Percentiles rank a stretch among this genome's conserved stretches.
Conservation (phyloP, 2,329 filamentous ascomycete genomes). For the Botrytis elliptica region DNA sequence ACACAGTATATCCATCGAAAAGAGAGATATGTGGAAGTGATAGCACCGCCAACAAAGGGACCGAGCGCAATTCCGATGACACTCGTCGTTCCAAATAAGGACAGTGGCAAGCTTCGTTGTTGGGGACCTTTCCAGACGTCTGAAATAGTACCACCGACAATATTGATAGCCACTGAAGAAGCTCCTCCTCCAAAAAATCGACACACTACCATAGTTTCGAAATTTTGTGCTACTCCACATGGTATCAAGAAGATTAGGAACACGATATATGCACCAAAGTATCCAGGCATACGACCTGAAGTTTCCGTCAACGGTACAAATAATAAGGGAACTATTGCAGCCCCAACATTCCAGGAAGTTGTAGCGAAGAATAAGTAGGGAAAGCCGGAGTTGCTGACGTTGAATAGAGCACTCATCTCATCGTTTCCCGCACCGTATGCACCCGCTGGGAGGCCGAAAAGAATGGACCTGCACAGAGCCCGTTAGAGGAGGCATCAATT, state of each 20-base stretch:
- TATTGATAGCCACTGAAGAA: constrained; percentile 27
- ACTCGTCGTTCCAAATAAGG: constrained; percentile 67
- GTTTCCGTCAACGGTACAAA: constrained; percentile 45
- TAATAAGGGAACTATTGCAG: constrained; percentile 43
- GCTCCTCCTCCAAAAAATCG: constrained; percentile 38
- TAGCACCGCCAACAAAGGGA: constrained; percentile 34
- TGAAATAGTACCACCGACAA: constrained; percentile 27
- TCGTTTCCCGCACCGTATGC: constrained; percentile 40
- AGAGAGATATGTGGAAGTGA: constrained; percentile 28
- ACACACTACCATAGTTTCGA: constrained; percentile 34
- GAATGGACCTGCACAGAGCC: constrained; percentile 38
- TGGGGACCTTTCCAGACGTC: constrained; percentile 29
- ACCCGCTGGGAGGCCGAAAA: constrained; percentile 39
- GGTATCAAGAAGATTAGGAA: constrained; percentile 36
- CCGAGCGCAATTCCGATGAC: constrained; percentile 61
- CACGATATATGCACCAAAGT: constrained; percentile 33
- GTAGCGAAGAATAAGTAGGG: constrained; percentile 45
- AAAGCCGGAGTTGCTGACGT: constrained; percentile 42
- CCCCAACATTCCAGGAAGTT: constrained; percentile 45
- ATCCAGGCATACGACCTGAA: constrained; percentile 37
- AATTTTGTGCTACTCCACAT: constrained; percentile 39
- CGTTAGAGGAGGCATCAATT: neutral
- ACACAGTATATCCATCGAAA: constrained; percentile 38
- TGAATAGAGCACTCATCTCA: constrained; percentile 37
- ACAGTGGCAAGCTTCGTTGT: constrained; percentile 35